Evolutionary conservation across 2,329 filamentous ascomycete genomes (phyloP).

Genomic region (Incumbomyces lentus): DNA sequence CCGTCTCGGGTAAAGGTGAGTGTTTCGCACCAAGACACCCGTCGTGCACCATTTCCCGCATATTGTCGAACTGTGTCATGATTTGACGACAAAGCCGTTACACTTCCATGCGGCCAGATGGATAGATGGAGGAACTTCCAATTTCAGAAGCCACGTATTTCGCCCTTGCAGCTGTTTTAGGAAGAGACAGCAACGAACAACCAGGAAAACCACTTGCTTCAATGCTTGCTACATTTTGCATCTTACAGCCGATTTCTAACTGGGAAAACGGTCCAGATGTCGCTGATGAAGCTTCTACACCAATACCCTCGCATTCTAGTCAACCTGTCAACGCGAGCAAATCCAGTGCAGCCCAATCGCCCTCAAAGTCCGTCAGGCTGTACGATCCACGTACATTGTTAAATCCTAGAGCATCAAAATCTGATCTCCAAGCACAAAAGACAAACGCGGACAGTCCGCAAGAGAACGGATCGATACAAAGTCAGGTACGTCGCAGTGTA

Average conservation of each 20-base stretch:
- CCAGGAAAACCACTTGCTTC: not conserved
- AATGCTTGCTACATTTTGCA: not conserved
- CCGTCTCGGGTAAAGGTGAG: not conserved
- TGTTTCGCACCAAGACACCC: not conserved
- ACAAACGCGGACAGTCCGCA: not conserved
- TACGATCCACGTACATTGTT: constrained; percentile 16
- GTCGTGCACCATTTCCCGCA: not conserved
- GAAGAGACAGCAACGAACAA: not conserved
- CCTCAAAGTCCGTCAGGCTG: not conserved
- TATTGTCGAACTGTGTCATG: not conserved
- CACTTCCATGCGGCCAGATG: not conserved
- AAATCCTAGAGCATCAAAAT: constrained; percentile 15
- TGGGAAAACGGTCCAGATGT: not conserved
- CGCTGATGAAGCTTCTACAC: not conserved
- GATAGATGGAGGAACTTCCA: not conserved
- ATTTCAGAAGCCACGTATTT: not conserved
- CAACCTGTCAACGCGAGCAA: not conserved
- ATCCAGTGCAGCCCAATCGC: not conserved
- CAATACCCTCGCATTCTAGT: not conserved
- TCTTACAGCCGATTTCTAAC: not conserved
- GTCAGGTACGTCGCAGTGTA: not conserved
- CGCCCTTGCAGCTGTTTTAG: too few relatives aligned
- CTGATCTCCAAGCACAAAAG: not conserved
- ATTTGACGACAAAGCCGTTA: not conserved
- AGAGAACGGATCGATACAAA: not conserved